Base-by-base conservation (phyloP, 176 grass and related monocot genomes). In the Hordeum marinum region DNA sequence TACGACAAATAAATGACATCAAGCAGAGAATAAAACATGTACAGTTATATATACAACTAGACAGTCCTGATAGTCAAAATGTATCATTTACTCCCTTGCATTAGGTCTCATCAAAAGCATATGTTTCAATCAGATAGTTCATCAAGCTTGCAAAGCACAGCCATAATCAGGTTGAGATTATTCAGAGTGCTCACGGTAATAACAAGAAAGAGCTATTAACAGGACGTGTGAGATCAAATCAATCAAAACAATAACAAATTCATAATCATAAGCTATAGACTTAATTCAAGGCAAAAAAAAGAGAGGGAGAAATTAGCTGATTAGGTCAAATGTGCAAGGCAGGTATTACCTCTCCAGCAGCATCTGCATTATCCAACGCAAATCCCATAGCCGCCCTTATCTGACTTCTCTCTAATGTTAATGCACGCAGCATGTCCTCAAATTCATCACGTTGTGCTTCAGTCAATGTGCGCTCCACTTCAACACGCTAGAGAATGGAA, bases 371-470 rank as follows among this genome's bases (percentile, higher is more conserved):
- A 86, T 98, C 96, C 72, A 98, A 87, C 31, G 91, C 72, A 90
- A 96, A 96, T 70, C 91, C 93, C 96, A 99, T 99, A 80, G 93
- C 96, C 27, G 82, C 88, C 84, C 90, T 96, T 81, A 99, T 92
- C 84, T 99, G 96, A 60, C 83, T 99, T 82, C 96, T 94, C 87
- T 99, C 96, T 39, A 99, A 87, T 64, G 91, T 96, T 74, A 99
- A 80, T 18, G 91, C 75, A 62, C 96, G 93, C 45, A 99, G 65
- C 93, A 96, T 99, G 84, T 99, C 91, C 84, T 99, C 96, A 86
- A 99, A 99, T 92, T 99, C 94, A 88, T 99, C 96, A 92, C 94
- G 87, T 54, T 99, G 96, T 87, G 94, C 83, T 72, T 99, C 94
- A 58, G 94, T 96, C 90, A 99, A 90, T 94, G 96, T 85, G 32